A percentile compares a stretch with the other conserved stretches of the same genome.
These are phyloP conservation scores for Colletotrichum chlorophyti DNA, from an alignment of 2,329 filamentous ascomycete species.

Conservation along the genomic window DNA sequence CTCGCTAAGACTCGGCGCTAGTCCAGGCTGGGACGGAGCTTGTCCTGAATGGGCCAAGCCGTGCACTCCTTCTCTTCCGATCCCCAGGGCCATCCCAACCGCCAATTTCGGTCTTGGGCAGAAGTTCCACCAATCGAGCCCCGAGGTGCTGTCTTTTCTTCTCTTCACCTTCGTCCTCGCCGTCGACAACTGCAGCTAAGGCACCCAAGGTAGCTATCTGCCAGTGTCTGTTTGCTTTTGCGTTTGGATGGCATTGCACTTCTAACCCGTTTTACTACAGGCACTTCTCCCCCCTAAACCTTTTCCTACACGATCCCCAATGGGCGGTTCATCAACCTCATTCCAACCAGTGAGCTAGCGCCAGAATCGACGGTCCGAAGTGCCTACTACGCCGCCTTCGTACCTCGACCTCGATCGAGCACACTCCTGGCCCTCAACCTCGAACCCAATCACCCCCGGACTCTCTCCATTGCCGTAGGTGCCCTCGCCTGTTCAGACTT, in stretches of 20 bases:
- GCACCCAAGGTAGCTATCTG: too few relatives aligned
- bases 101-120: not conserved
- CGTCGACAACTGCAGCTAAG: too few relatives aligned
- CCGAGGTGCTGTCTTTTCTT: too few relatives aligned
- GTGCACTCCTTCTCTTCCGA: slow-evolving; percentile 5
- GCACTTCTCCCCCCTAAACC: too few relatives aligned
- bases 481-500: too few relatives aligned
- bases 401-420: not conserved
- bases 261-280: slow-evolving; percentile 8
- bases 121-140: slow-evolving; percentile 29
- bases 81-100: not conserved
- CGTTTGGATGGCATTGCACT: not conserved
- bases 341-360: not conserved
- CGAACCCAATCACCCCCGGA: not conserved
- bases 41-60: not conserved
- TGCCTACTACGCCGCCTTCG: slow-evolving; percentile 10
- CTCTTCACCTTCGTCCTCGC: too few relatives aligned
- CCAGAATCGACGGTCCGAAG: slow-evolving; percentile 26
- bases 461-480: too few relatives aligned
- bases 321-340: too few relatives aligned
- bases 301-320: too few relatives aligned
- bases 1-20: slow-evolving; percentile 1
- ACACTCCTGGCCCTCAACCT: not conserved
- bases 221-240: too few relatives aligned
- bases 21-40: not conserved